Evolutionary conservation across 306 rosid genomes (phyloP), one percentile per base, ranked within the genome.

Genomic region (Begonia loranthoides): DNA sequence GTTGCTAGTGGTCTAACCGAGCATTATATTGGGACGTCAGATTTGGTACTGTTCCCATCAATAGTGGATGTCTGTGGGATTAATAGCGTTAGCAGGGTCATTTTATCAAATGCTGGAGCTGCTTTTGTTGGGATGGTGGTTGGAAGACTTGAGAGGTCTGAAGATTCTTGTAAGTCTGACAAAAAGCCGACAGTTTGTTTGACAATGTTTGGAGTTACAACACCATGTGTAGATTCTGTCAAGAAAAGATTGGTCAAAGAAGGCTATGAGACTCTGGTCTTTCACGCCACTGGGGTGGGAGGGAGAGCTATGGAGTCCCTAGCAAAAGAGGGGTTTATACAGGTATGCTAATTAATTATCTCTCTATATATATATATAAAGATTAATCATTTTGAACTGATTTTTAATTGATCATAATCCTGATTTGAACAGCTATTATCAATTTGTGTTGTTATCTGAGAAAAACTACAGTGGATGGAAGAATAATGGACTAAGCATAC

Each of bases 241-340:
- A 64, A 57, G 47, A 94, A 82, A 61, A 73, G 82, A 60, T 70
- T 89, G 90, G 75, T 39, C 38, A 52, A 63, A 50, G 87, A 79
- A 64, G 97, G 97, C 53, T 82, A 73, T 55, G 94, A 84, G 67
- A 71, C 79, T 57, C 74, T 89, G 62, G 86, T 84, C 66, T 89
- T 89, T 63, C 97, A 89, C 70, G 89, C 94, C 24, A 89, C 95
- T 48, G 97, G 97, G 53, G 94, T 89, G 45, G 95, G 97, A 5
- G 97, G 97, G 33, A 82, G 73, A 66, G 97, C 95, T n/a, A 82
- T 89, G 97, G 95, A 89, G 79, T 69, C 75, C 66, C 72, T 89
- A 64, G 89, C 85, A 65, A 75, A 69, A 68, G 95, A 76, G 64
- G 97, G 90, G 50, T 76, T 84, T 61, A 77, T 89, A 55, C 84